Percentiles rank a stretch among this genome's conserved stretches.
Evolutionary conservation across 495 filamentous ascomycete species (phyloP).

Genomic region (Penicilliopsis zonata): DNA sequence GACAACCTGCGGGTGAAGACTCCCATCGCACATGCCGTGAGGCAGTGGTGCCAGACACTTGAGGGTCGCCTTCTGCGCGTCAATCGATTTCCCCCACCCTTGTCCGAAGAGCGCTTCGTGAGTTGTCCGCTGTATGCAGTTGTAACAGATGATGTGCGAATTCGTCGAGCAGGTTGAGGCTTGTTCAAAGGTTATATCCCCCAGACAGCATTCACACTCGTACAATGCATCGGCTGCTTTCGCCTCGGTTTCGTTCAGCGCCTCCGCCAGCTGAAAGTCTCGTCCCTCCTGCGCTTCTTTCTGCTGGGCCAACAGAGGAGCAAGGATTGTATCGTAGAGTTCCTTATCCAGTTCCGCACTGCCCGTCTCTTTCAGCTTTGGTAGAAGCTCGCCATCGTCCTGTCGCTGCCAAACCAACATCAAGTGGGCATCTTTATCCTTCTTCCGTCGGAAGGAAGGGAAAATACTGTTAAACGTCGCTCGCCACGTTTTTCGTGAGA

Average conservation of each 20-base stretch:
- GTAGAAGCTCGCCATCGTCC: constrained; percentile 32
- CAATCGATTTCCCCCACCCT: constrained; percentile 72
- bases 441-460: constrained; percentile 51
- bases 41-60: constrained; percentile 65
- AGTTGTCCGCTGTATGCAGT: constrained; percentile 66
- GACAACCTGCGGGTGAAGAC: constrained; percentile 55
- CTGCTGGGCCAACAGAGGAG: constrained; percentile 43
- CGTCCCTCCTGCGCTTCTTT: constrained; percentile 43
- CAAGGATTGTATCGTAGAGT: constrained; percentile 53
- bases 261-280: constrained; percentile 52
- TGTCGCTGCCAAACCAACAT: constrained; percentile 52
- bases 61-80: constrained; percentile 56
- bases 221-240: constrained; percentile 55
- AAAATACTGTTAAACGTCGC: constrained; percentile 67
- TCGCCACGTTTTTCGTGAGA: constrained; percentile 76
- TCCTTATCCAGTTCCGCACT: constrained; percentile 72
- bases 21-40: constrained; percentile 55
- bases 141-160: constrained; percentile 76
- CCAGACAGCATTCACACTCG: constrained; percentile 88
- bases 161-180: constrained; percentile 59
- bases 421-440: constrained; percentile 47
- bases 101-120: constrained; percentile 87
- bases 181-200: constrained; percentile 66
- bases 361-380: constrained; percentile 57
- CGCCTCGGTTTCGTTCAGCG: constrained; percentile 66